Base-by-base conservation (phyloP, 176 grass and related monocot genomes). In the Panicum miliaceum region DNA sequence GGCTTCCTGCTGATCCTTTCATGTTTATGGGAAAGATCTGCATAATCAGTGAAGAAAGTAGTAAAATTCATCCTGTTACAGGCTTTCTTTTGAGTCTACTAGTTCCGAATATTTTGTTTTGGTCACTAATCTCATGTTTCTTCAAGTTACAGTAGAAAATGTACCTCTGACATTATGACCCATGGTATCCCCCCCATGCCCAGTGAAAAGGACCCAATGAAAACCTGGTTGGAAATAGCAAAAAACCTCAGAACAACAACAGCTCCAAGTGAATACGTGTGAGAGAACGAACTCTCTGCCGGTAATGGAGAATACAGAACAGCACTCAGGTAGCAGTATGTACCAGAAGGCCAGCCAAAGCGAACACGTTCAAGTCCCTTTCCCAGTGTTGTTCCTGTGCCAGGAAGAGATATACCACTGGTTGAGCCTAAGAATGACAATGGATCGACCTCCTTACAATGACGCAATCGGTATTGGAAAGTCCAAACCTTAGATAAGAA, bases 151-250 rank as follows among this genome's bases (percentile, higher is more conserved):
- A 9, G 16, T 6, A 79, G 13, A 32, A 29, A 52, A 43, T 19
- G 37, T 82, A 94, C 94, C 94, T 97, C 91, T 40, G 91, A 97
- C 94, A 97, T 94, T 82, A 93, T 96, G 54, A 96, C 91, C 94
- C 94, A 96, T 69, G 94, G 94, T 73, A 96, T 93, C 27, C 77
- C 89, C 0, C 91, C 91, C 94, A 96, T 93, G 15, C 94, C 94
- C n/a, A 96, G 69, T 34, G 94, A 96, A 64, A 93, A 96, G 8
- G 94, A 96, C 57, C 94, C 91, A 23, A 65, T 90, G 77, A 91
- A 96, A 29, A 93, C 38, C 91, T 97, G 84, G 19, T 51, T 51
- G 0, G 15, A 45, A 71, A 38, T 64, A 89, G 71, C 60, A 76
- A 13, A 51, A 62, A 81, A 5, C 20, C 68, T 66, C 1, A 86